Evolutionary conservation across 495 filamentous ascomycete species (phyloP).

Genomic region (Penicillium manginii): DNA sequence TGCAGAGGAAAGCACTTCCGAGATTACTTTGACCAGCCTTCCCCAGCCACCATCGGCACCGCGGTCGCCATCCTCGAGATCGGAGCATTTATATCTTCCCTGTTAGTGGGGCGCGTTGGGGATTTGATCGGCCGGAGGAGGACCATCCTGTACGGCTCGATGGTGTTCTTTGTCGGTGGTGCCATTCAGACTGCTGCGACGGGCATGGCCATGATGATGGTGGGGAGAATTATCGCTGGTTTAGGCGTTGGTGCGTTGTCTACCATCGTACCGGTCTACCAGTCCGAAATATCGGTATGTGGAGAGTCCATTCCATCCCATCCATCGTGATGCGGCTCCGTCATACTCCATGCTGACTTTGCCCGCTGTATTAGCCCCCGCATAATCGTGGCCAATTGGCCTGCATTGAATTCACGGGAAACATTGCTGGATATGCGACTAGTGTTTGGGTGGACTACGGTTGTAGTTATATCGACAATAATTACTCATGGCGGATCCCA

Average conservation of each 20-base stretch:
- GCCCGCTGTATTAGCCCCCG: slow-evolving; percentile 61
- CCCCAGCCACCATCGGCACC: slow-evolving; percentile 81
- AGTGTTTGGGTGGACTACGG: slow-evolving; percentile 99
- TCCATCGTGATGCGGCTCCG: too few species aligned
- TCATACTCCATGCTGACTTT: slow-evolving; percentile 1
- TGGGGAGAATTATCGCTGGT: slow-evolving; percentile 89
- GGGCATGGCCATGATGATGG: slow-evolving; percentile 89
- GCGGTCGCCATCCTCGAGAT: slow-evolving; percentile 97
- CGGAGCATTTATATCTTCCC: slow-evolving; percentile 87
- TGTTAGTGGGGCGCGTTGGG: slow-evolving; percentile 86
- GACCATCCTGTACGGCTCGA: slow-evolving; percentile 92
- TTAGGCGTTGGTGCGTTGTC: slow-evolving; percentile 92
- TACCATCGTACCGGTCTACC: slow-evolving; percentile 97
- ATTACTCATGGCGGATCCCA: slow-evolving; percentile 90
- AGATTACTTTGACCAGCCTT: slow-evolving; percentile 89
- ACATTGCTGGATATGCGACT: slow-evolving; percentile 91
- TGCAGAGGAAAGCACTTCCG: slow-evolving; percentile 80
- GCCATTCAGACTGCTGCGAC: slow-evolving; percentile 80
- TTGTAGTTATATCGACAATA: slow-evolving; percentile 83
- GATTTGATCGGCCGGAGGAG: slow-evolving; percentile 88
- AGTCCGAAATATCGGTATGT: slow-evolving; percentile 80
- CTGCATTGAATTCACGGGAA: slow-evolving; percentile 97
- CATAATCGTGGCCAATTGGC: slow-evolving; percentile 95
- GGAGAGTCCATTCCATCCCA: too few species aligned
- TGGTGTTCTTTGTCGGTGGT: slow-evolving; percentile 89